Conservation (phyloP, 1,284 basidiomycete genomes). For the Tylopilus sp. region DNA sequence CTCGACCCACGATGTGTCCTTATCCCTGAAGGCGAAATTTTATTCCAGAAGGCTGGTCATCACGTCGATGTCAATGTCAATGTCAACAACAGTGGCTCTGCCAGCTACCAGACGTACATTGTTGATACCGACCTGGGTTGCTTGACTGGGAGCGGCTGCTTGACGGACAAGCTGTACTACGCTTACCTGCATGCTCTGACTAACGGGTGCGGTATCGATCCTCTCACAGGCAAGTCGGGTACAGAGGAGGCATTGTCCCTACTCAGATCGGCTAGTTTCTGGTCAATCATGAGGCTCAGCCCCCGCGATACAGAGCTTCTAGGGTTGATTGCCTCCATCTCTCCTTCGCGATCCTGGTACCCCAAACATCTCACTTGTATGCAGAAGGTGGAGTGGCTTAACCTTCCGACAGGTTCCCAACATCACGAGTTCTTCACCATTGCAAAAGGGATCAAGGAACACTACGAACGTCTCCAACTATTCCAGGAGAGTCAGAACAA, state of each 20-base stretch:
- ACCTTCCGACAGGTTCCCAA: conserved; percentile 42
- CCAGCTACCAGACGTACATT: conserved; percentile 51
- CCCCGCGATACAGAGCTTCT: conserved; percentile 45
- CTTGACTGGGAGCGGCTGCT: conserved; percentile 47
- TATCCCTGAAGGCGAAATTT: conserved; percentile 51
- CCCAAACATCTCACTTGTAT: conserved; percentile 49
- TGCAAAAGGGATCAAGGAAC: conserved; percentile 41
- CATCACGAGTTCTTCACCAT: conserved; percentile 40
- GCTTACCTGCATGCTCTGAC: conserved; percentile 62
- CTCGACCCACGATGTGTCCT: conserved; percentile 44
- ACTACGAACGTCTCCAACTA: conserved; percentile 30
- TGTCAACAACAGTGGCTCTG: conserved; percentile 30
- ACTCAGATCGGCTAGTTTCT: conserved; percentile 49
- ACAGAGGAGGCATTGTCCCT: conserved; percentile 57
- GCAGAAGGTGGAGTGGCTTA: conserved; percentile 42
- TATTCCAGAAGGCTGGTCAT: conserved; percentile 30
- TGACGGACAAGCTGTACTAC: conserved; percentile 50
- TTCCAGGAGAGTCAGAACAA: conserved; percentile 10
- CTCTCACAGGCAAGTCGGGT: conserved; percentile 56
- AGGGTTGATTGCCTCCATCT: conserved; percentile 45
- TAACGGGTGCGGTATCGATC: conserved; percentile 53
- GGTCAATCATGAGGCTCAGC: conserved; percentile 52
- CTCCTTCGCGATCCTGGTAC: conserved; percentile 50
- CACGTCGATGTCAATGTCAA: conserved; percentile 39
- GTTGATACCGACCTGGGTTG: conserved; percentile 52